Percentiles rank a stretch among this genome's conserved stretches.
Conservation (phyloP, 768 basidiomycete genomes). For the Leccinum rimulosum region DNA sequence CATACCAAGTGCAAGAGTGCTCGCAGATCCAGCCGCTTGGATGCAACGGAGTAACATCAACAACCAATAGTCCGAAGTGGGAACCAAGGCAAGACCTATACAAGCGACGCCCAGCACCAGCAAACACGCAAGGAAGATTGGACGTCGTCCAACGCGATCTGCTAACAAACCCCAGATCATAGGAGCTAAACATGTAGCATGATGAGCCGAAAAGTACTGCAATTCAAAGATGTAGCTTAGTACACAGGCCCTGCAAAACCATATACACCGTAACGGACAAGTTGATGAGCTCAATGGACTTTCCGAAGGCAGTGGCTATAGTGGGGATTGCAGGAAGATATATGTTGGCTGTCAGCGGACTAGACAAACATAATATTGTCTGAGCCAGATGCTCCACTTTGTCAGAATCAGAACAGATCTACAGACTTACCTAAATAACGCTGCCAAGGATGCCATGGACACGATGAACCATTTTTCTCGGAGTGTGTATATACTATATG, state of each 20-base stretch:
- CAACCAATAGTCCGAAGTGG: conserved; percentile 69
- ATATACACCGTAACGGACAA: conserved; percentile 69
- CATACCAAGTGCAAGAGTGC: conserved; percentile 70
- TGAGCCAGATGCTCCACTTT: neutral
- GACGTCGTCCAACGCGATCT: conserved; percentile 62
- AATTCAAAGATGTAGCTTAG: conserved; percentile 14
- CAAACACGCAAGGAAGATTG: conserved; percentile 61
- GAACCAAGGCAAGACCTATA: conserved; percentile 54
- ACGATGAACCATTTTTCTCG: conserved; percentile 73
- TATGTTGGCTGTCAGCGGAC: conserved; percentile 72
- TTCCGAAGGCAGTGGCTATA: conserved; percentile 55
- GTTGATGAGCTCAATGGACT: conserved; percentile 71
- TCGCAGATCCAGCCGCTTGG: conserved; percentile 78
- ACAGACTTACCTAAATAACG: conserved; percentile 53
- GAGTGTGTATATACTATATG: conserved; percentile 49
- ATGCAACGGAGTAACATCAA: conserved; percentile 76
- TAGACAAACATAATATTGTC: conserved; percentile 18
- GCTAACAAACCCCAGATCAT: conserved; percentile 64
- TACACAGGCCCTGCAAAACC: conserved; percentile 48
- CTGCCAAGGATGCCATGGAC: conserved; percentile 56
- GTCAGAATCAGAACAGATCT: neutral
- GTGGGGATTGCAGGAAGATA: conserved; percentile 80
- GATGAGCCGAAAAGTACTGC: neutral
- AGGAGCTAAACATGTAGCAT: conserved; percentile 39
- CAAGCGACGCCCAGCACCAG: conserved; percentile 63